phyloP scores from a whole-genome alignment of 192 early-diverging fungal species.

The Nowakowskiella sp. region DNA sequence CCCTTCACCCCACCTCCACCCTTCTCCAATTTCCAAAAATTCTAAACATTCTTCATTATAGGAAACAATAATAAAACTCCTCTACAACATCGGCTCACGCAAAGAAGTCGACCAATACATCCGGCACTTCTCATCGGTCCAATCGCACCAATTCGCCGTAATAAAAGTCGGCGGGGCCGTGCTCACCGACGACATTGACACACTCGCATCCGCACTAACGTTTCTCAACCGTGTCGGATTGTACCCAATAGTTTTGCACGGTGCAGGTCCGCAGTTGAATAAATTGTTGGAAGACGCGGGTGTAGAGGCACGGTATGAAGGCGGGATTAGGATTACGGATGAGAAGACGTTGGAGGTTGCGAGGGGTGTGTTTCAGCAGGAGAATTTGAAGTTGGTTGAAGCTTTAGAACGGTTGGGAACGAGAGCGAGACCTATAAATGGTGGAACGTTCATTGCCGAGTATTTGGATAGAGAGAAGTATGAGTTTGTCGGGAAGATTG shows the following conservation, averaged over 20 bases:
- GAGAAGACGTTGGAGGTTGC: constrained; percentile 87
- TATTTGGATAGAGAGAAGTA: constrained; percentile 95
- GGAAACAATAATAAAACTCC: constrained; percentile 77
- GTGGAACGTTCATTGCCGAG: constrained; percentile 93
- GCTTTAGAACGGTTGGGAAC: constrained; percentile 93
- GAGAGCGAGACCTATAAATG: constrained; percentile 89
- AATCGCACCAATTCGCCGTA: constrained; percentile 98
- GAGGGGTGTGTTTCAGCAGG: constrained; percentile 85
- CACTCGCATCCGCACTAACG: constrained; percentile 87
- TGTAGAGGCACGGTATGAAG: constrained; percentile 94
- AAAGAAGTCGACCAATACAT: constrained; percentile 99
- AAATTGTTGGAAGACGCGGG: constrained; percentile 76
- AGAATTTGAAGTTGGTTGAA: constrained; percentile 96
- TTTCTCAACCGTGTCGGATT: constrained; percentile 96
- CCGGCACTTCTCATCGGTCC: constrained; percentile 91
- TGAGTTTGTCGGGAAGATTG: constrained; percentile 87
- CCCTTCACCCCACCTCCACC: no score
- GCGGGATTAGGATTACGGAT: constrained; percentile 97
- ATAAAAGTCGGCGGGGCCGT: constrained; percentile 98
- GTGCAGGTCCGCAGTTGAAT: constrained; percentile 96
- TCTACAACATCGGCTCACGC: constrained; percentile 98
- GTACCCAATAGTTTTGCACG: constrained; percentile 97
- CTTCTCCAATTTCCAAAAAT: no score
- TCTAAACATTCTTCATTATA: constrained; percentile 18
- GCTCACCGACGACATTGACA: constrained; percentile 91